Conservation (phyloP, 352 stramenopile species). For the Globisporangium recalcitrans region DNA sequence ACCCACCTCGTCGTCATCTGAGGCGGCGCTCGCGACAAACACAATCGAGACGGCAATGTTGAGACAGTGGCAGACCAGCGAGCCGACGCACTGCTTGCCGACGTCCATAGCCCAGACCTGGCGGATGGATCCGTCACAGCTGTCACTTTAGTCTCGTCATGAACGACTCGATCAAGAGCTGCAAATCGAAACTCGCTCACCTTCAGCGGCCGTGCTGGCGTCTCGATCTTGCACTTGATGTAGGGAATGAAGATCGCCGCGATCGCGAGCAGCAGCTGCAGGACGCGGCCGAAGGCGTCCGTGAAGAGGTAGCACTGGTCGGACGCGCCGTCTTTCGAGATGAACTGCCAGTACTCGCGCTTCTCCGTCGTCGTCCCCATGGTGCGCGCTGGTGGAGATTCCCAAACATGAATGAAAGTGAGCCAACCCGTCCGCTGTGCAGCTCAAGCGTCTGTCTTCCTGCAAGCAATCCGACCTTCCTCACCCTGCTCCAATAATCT, state of each 20-base stretch:
- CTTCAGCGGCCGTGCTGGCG: conserved; percentile 53
- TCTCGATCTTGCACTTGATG: conserved; percentile 77
- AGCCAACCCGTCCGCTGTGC: not conserved
- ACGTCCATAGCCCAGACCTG: conserved; percentile 69
- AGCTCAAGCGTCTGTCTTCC: not conserved
- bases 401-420: not conserved
- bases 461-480: not conserved
- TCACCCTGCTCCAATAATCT: not conserved
- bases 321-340: conserved; percentile 14
- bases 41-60: conserved; percentile 64
- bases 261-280: conserved; percentile 51
- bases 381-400: not conserved
- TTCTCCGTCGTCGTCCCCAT: not conserved
- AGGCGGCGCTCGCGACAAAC: conserved; percentile 33
- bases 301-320: conserved; percentile 69
- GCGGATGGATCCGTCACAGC: too few relatives aligned
- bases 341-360: conserved; percentile 18
- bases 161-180: not conserved
- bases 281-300: conserved; percentile 49
- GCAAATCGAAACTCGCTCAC: conserved; percentile 7
- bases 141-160: too few relatives aligned
- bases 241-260: conserved; percentile 59
- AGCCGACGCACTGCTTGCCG: conserved; percentile 58
- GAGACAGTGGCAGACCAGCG: conserved; percentile 52
- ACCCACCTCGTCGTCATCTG: conserved; percentile 48